Evolutionary conservation across 2,329 filamentous ascomycete genomes (phyloP).

Genomic region (Hymenoscyphus repandus): DNA sequence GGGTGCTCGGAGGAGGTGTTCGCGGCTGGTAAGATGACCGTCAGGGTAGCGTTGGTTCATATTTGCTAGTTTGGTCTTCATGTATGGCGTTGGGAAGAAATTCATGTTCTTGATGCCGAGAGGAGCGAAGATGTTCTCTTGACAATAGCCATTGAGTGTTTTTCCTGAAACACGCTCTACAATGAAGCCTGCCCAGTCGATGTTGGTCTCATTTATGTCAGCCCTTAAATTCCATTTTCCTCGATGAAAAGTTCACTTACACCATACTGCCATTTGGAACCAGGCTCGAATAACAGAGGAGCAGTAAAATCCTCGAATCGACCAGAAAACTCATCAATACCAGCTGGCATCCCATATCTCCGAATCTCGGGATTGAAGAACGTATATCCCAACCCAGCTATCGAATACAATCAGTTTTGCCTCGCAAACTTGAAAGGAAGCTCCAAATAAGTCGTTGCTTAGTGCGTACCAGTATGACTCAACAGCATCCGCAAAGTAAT

Average conservation of each 20-base stretch:
- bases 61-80: slow-evolving; percentile 2
- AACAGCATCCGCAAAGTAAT: slow-evolving; percentile 57
- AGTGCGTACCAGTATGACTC: slow-evolving; percentile 37
- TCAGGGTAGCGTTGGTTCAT: slow-evolving; percentile 5
- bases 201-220: slow-evolving; percentile 35
- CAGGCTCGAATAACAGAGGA: slow-evolving; percentile 55
- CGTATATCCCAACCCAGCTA: slow-evolving; percentile 51
- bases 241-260: slow-evolving; percentile 32
- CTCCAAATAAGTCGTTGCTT: not conserved
- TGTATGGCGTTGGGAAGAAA: slow-evolving; percentile 1
- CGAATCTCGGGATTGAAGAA: slow-evolving; percentile 48
- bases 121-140: slow-evolving; percentile 42
- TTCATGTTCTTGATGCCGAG: slow-evolving; percentile 30
- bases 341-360: slow-evolving; percentile 42
- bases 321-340: slow-evolving; percentile 24
- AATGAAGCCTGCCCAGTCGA: slow-evolving; percentile 50
- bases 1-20: slow-evolving; percentile 1
- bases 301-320: slow-evolving; percentile 15
- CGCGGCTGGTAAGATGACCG: not conserved
- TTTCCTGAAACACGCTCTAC: slow-evolving; percentile 41
- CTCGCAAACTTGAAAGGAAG: not conserved
- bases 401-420: slow-evolving; percentile 10
- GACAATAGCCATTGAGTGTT: slow-evolving; percentile 44
- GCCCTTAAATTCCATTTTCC: too few species aligned
- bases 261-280: slow-evolving; percentile 56